Percentiles rank a stretch among this genome's conserved stretches.
Evolutionary conservation across 805 yeast species (phyloP).

Genomic region (Peterozyma toletana): DNA sequence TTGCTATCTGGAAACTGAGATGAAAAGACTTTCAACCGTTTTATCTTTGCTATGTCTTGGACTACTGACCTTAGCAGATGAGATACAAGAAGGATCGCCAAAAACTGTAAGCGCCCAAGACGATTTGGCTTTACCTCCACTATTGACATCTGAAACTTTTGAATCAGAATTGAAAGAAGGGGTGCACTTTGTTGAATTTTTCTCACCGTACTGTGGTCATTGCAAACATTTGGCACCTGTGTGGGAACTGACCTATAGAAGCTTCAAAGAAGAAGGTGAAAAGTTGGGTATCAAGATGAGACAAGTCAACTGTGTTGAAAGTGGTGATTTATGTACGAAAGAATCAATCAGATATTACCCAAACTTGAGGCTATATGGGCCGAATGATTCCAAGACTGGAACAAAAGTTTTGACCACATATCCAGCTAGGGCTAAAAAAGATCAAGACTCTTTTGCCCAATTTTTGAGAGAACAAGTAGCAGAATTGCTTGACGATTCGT

Average conservation of each 20-base stretch:
- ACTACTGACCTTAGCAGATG: constrained; percentile 1
- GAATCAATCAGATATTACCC: constrained; percentile 69
- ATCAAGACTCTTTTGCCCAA: constrained; percentile 38
- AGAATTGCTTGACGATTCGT: constrained; percentile 19
- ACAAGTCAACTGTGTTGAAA: constrained; percentile 80
- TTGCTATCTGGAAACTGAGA: too few species aligned
- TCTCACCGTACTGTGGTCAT: constrained; percentile 83
- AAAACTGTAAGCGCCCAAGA: background rate
- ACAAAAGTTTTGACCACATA: constrained; percentile 33
- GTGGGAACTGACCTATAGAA: constrained; percentile 65
- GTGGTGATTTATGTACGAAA: constrained; percentile 77
- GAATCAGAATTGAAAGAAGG: constrained; percentile 41
- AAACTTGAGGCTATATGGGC: constrained; percentile 59
- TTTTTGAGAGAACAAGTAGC: constrained; percentile 49
- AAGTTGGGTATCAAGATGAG: constrained; percentile 44
- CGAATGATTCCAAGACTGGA: constrained; percentile 31
- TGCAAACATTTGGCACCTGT: constrained; percentile 74
- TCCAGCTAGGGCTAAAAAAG: constrained; percentile 39
- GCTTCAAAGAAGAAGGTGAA: constrained; percentile 36
- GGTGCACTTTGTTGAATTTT: constrained; percentile 78
- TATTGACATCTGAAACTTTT: constrained; percentile 43
- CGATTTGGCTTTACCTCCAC: constrained; percentile 33
- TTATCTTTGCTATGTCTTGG: too few species aligned
- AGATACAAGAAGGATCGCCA: constrained; percentile 1
- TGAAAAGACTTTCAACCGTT: too few species aligned